Evolutionary conservation across 1,139 yeast species (phyloP).

Genomic region (Yamadazyma dendronema): DNA sequence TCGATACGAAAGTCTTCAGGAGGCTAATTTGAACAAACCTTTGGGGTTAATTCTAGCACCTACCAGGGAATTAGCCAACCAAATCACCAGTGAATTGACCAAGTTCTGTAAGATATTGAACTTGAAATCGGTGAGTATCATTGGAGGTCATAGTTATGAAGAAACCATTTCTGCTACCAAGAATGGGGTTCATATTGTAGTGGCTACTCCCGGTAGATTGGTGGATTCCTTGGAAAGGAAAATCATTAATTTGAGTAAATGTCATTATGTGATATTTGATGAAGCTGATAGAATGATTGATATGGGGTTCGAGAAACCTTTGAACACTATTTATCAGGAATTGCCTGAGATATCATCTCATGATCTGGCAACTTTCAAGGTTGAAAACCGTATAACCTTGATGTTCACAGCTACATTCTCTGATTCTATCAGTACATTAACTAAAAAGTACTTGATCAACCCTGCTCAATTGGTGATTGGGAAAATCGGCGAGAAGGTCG

Average conservation of each 20-base stretch:
- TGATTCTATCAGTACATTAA: constrained; percentile 62
- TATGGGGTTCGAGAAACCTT: constrained; percentile 86
- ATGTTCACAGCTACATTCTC: constrained; percentile 97
- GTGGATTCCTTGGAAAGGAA: constrained; percentile 75
- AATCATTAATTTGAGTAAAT: constrained; percentile 55
- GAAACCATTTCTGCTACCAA: constrained; percentile 62
- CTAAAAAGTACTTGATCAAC: constrained; percentile 54
- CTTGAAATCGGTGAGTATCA: constrained; percentile 61
- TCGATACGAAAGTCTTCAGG: constrained; percentile 32
- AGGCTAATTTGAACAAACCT: constrained; percentile 31
- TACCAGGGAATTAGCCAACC: constrained; percentile 90
- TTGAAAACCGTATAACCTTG: constrained; percentile 49
- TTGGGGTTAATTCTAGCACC: constrained; percentile 81
- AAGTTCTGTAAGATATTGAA: constrained; percentile 45
- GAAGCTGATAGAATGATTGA: constrained; percentile 97
- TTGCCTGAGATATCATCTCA: constrained; percentile 36
- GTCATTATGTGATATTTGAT: constrained; percentile 75
- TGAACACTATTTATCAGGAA: constrained; percentile 53
- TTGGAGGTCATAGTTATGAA: constrained; percentile 88
- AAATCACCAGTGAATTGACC: constrained; percentile 66
- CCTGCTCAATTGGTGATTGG: constrained; percentile 73
- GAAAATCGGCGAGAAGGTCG: constrained; percentile 59
- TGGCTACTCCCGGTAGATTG: constrained; percentile 92
- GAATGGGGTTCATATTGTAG: constrained; percentile 75
- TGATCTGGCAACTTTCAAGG: constrained; percentile 28